A percentile compares a stretch with the other conserved stretches of the same genome.
These are phyloP conservation scores for Hypoxylon sp. DNA, from an alignment of 2,329 filamentous ascomycete genomes.

Conservation along the genomic window DNA sequence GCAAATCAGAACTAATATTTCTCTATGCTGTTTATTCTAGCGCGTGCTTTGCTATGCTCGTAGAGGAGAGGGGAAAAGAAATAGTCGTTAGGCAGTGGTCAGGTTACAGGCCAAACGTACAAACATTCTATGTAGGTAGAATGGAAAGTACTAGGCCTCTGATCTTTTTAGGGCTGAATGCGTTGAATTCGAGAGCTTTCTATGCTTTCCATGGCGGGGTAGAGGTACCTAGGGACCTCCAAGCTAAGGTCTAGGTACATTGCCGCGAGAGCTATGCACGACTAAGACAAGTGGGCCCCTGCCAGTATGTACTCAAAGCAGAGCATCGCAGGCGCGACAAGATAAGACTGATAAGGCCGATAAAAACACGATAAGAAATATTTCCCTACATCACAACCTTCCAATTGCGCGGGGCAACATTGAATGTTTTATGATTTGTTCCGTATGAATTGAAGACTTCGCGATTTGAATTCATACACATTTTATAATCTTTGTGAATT, in stretches of 20 bases:
- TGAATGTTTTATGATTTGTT: no score
- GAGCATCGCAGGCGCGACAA: not conserved
- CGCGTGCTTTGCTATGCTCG: not conserved
- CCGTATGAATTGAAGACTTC: constrained; percentile 1
- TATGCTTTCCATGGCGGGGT: constrained; percentile 32
- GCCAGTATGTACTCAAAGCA: not conserved
- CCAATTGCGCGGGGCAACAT: constrained; percentile 5
- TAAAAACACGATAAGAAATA: constrained; percentile 27
- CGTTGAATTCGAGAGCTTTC: constrained; percentile 46
- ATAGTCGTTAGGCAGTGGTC: not conserved
- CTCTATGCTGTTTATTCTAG: not conserved
- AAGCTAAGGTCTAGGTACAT: not conserved
- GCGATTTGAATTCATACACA: no score
- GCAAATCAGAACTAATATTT: not conserved
- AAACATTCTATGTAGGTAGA: no score
- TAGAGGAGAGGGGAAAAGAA: not conserved
- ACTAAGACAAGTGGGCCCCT: no score
- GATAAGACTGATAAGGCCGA: constrained; percentile 1
- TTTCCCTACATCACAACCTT: constrained; percentile 11
- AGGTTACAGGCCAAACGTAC: constrained; percentile 3
- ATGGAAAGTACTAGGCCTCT: constrained; percentile 14
- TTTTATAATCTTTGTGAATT: not conserved
- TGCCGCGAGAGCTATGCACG: not conserved
- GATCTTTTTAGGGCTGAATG: constrained; percentile 38
- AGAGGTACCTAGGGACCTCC: constrained; percentile 7